Conservation (phyloP, 192 early-diverging fungal genomes). For the Lobosporangium transversale region DNA sequence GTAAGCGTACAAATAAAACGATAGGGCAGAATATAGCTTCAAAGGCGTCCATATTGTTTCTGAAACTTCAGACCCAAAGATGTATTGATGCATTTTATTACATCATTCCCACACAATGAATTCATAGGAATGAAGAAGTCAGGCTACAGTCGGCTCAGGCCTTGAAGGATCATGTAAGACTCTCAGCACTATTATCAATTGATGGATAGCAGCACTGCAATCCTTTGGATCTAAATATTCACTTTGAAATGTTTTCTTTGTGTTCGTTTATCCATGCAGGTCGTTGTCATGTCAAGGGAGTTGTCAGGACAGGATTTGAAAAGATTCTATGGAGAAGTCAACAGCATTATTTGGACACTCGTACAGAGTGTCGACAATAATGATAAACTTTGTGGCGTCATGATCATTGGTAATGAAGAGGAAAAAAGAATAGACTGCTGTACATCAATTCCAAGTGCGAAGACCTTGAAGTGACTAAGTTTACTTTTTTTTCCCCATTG, state of each 20-base stretch:
- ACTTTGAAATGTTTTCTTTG: neutral
- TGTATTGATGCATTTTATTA: neutral
- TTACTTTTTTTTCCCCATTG: no score
- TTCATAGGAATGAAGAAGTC: constrained; percentile 68
- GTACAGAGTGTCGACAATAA: constrained; percentile 77
- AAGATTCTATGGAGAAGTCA: constrained; percentile 83
- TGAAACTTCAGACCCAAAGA: no score
- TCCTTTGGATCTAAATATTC: neutral
- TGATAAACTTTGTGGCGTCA: constrained; percentile 84
- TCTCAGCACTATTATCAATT: no score
- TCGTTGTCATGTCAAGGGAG: constrained; percentile 62
- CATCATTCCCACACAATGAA: neutral
- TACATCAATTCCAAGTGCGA: no score
- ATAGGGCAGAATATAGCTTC: neutral
- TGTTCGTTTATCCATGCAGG: constrained; percentile 9
- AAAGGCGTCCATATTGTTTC: neutral
- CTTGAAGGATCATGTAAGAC: constrained; percentile 72
- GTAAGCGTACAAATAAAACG: constrained; percentile 23
- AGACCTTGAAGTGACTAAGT: no score
- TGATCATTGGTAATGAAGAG: constrained; percentile 73
- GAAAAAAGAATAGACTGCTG: neutral
- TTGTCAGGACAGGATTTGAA: constrained; percentile 76
- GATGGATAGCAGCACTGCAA: neutral
- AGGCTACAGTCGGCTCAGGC: constrained; percentile 67
- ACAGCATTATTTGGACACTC: constrained; percentile 82